phyloP scores from a whole-genome alignment of 345 rosid species.

The Passiflora organensis region DNA sequence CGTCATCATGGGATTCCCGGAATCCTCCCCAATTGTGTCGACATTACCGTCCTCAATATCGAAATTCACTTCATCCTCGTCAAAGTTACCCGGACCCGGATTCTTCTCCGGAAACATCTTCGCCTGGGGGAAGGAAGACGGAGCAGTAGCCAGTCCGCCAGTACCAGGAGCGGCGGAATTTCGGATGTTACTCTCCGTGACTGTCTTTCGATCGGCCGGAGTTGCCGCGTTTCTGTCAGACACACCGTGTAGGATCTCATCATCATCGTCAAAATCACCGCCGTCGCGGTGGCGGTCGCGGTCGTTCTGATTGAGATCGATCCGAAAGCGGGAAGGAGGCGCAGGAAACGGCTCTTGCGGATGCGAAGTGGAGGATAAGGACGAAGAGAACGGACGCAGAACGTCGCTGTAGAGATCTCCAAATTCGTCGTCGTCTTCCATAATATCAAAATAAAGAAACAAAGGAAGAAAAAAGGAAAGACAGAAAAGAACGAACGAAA shows the following conservation, averaged over 20 bases:
- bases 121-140: slow-evolving; percentile 16
- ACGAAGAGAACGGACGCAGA: slow-evolving; percentile 46
- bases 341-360: slow-evolving; percentile 20
- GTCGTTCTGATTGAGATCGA: slow-evolving; percentile 82
- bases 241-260: slow-evolving; percentile 9
- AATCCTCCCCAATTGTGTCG: slow-evolving; percentile 23
- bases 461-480: background rate
- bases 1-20: slow-evolving; percentile 3
- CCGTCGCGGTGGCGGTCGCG: no score
- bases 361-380: slow-evolving; percentile 19
- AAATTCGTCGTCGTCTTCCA: slow-evolving; percentile 99
- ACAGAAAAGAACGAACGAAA: background rate
- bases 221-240: slow-evolving; percentile 9
- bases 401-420: slow-evolving; percentile 98
- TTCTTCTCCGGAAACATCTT: slow-evolving; percentile 12
- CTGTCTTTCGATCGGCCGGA: slow-evolving; percentile 11
- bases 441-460: slow-evolving; percentile 7
- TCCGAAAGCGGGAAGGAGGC: slow-evolving; percentile 26
- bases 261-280: slow-evolving; percentile 14
- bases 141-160: slow-evolving; percentile 36
- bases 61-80: slow-evolving; percentile 47
- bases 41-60: slow-evolving; percentile 72
- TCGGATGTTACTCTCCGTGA: slow-evolving; percentile 6
- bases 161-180: slow-evolving; percentile 20
- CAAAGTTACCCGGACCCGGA: slow-evolving; percentile 6